phyloP scores from a whole-genome alignment of 2,329 filamentous ascomycete species.

The Arthroderma sp. region DNA sequence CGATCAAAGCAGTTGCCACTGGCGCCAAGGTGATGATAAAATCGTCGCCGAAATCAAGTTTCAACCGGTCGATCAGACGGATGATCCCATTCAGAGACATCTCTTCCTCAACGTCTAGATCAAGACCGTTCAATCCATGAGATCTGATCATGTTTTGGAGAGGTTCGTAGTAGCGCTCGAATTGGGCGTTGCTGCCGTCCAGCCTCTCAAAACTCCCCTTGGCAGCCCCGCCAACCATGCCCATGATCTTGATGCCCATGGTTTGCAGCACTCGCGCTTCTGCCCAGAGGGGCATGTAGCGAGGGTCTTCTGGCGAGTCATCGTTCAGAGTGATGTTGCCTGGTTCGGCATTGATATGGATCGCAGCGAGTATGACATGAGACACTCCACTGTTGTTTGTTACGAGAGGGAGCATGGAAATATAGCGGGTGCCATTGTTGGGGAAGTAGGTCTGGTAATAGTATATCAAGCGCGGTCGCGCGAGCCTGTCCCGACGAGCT shows the following conservation, averaged over 20 bases:
- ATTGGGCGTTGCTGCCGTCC: conserved; percentile 45
- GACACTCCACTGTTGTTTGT: conserved; percentile 51
- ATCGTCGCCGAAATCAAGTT: conserved; percentile 32
- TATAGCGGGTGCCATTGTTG: conserved; percentile 37
- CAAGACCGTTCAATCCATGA: conserved; percentile 53
- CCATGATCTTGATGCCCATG: conserved; percentile 64
- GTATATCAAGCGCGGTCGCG: conserved; percentile 27
- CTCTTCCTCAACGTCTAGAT: conserved; percentile 68
- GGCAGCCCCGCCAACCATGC: conserved; percentile 78
- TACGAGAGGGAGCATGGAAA: conserved; percentile 50
- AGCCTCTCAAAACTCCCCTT: conserved; percentile 55
- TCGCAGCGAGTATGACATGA: conserved; percentile 73
- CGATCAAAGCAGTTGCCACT: conserved; percentile 60
- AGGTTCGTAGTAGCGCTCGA: conserved; percentile 61
- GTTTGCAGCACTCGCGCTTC: conserved; percentile 61
- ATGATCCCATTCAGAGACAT: conserved; percentile 56
- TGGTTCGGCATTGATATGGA: conserved; percentile 64
- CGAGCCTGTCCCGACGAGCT: conserved; percentile 7
- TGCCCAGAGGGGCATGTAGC: conserved; percentile 62
- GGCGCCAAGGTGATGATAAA: conserved; percentile 76
- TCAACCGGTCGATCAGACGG: conserved; percentile 53
- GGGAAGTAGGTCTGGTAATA: conserved; percentile 56
- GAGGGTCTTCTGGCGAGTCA: conserved; percentile 52
- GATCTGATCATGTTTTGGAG: conserved; percentile 51
- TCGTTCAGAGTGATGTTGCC: conserved; percentile 67